Base-by-base conservation (phyloP, 1,139 yeast genomes). In the Taphrina sp. region DNA sequence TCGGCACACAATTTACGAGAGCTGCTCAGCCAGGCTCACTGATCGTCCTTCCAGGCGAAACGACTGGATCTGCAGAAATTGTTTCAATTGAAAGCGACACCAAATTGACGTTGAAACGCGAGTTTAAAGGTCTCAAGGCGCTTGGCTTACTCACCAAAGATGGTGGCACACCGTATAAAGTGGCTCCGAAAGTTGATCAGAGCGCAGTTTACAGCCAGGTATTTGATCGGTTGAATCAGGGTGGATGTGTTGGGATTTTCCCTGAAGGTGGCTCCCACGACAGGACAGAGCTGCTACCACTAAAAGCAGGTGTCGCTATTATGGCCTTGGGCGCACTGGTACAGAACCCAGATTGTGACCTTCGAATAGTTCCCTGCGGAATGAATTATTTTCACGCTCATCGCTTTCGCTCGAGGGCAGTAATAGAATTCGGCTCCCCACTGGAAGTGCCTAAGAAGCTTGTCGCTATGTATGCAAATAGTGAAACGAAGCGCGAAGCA, bases 231-330 rank as follows among this genome's bases (percentile, higher is more conserved):
- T 75, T 92, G 61, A 78, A 86, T 17, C 77, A 79, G 58, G 89
- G 92, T 49, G 81, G 86, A 59, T 86, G 95, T 63, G 74, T 92
- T 35, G 98, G 97, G n/a, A 87, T 92, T 52, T 92, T 90, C 71
- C 97, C 97, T 2, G 97, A 90, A 71, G 97, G 97, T 52, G 97
- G 97, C 0, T 86, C 95, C 16, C 98, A 92, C 65, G 98, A 92
- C 68, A 76, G 97, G 60, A 83, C 97, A 0, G 95, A 88, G 62
- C 71, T 92, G 61, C 73, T 92, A 56, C 97, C 97, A 0, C 74
- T 92, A 65, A 92, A 92, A 66, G 96, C 97, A 0, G 98, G 98
- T 58, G 97, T 92, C 16, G 97, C 96, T 1, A 84, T 92, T 53
- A 92, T 92, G 97, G 97, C 97, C 0, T 73, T 92, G 19, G 97